Evolutionary conservation across 2,329 filamentous ascomycete genomes (phyloP), one percentile per base, ranked within the genome.

Genomic region (Falciphora oryzae): DNA sequence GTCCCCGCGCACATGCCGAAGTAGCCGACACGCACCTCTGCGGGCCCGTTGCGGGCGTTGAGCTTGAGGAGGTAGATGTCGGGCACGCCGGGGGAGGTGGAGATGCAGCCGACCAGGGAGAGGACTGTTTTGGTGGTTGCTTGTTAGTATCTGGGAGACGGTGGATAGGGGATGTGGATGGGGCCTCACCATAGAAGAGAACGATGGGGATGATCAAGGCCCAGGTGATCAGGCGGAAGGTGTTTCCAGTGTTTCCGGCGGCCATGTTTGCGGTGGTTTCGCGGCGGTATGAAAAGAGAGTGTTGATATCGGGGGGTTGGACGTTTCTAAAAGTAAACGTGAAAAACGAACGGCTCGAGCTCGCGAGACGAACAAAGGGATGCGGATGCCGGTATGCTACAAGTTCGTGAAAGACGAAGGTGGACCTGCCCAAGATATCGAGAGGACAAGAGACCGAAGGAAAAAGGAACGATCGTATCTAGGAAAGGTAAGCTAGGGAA

Each of bases 31-130:
- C 65, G 68, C 59, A 70, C 69, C 18, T 68, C 62, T 16, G 66
- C 65, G 3, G 63, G 27, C 14, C 66, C 68, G 16, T 50, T 25
- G 57, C 66, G 68, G 66, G 69, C 67, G 64, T 56, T 64, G 59
- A 69, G 63, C 57, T 65, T 65, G 64, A 68, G 63, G 25, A 70
- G 62, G 59, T 62, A 69, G 61, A 70, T 63, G 58, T 67, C 69
- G 29, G 68, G 68, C 7, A 70, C 44, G 35, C 69, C 68, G 38
- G 69, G 69, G 6, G 69, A 70, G 16, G 65, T 68, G n/a, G 68
- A 69, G 35, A 64, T 66, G 65, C 69, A 69, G 63, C 69, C 68
- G 64, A 67, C 62, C 14, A 70, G 66, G 3, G 65, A 58, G 59
- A 70, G 67, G 31, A 69, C 67, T 68, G 38, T 18, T 5, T 18